These are phyloP conservation scores for Trypanosoma vivax DNA, from an alignment of 208 protist genomes.

Conservation along the genomic window DNA sequence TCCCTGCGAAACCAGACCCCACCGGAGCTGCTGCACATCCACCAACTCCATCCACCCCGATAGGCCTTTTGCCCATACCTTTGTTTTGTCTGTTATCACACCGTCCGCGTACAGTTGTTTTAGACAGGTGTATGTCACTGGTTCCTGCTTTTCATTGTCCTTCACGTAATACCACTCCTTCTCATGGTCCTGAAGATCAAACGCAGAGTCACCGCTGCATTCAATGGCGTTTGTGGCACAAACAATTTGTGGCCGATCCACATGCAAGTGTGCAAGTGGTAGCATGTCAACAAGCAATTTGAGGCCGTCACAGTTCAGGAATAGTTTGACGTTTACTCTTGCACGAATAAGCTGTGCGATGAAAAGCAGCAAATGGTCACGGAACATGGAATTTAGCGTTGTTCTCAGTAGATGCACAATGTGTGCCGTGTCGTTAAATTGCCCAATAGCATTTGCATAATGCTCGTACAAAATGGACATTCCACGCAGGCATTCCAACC, in stretches of 20 bases:
- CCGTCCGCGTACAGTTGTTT: slow-evolving; percentile 44
- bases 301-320: slow-evolving; percentile 87
- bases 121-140: slow-evolving; percentile 66
- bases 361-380: slow-evolving; percentile 87
- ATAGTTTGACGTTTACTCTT: slow-evolving; percentile 87
- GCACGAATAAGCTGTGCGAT: slow-evolving; percentile 52
- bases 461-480: slow-evolving; percentile 87
- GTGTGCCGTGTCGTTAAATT: slow-evolving; percentile 84
- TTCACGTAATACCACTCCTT: slow-evolving; percentile 90
- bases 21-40: slow-evolving; percentile 90
- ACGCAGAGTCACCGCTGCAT: slow-evolving; percentile 25
- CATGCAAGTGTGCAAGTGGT: slow-evolving; percentile 91
- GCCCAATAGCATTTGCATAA: slow-evolving; percentile 72
- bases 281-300: slow-evolving; percentile 75
- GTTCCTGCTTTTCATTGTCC: slow-evolving; percentile 27
- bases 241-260: slow-evolving; percentile 80
- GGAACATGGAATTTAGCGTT: slow-evolving; percentile 69
- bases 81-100: slow-evolving; percentile 45
- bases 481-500: slow-evolving; percentile 80
- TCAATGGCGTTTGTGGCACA: slow-evolving; percentile 81
- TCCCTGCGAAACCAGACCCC: slow-evolving; percentile 65
- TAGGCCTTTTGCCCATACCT: slow-evolving; percentile 94
- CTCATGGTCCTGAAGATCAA: slow-evolving; percentile 60
- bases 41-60: slow-evolving; percentile 80
- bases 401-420: slow-evolving; percentile 71